Conservation (phyloP, 805 yeast genomes). For the Kockiozyma suomiensis region DNA sequence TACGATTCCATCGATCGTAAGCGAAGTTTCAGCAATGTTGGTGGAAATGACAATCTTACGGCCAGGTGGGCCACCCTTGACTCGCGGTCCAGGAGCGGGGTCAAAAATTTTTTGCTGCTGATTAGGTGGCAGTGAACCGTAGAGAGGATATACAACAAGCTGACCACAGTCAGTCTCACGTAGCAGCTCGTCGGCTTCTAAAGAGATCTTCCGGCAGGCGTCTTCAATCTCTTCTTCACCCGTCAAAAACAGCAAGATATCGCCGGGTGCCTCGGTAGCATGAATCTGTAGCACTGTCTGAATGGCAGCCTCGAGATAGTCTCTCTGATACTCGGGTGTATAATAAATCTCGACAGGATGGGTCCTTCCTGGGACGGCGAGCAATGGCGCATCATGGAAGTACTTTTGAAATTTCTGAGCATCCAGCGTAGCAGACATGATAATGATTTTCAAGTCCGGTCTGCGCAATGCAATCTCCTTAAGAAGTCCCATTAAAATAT, state of each 20-base stretch:
- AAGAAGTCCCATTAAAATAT: conserved; percentile 91
- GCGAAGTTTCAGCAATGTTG: conserved; percentile 95
- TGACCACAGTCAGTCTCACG: conserved; percentile 94
- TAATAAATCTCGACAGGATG: conserved; percentile 96
- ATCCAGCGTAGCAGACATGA: conserved; percentile 97
- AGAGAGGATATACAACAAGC: conserved; percentile 82
- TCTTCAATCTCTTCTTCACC: conserved; percentile 99
- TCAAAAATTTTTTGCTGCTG: conserved; percentile 94
- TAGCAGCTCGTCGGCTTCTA: conserved; percentile 85
- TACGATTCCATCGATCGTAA: conserved; percentile 96
- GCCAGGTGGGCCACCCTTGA: conserved; percentile 85
- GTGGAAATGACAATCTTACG: conserved; percentile 91
- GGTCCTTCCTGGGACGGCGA: conserved; percentile 98
- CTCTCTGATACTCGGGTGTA: conserved; percentile 95
- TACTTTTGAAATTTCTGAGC: conserved; percentile 93
- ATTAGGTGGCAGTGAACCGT: conserved; percentile 95
- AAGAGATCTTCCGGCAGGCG: conserved; percentile 82
- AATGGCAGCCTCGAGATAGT: conserved; percentile 91
- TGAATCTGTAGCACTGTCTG: conserved; percentile 95
- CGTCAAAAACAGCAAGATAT: conserved; percentile 79
- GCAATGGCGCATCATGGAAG: conserved; percentile 86
- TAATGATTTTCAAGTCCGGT: conserved; percentile 84
- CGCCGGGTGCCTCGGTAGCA: conserved; percentile 95
- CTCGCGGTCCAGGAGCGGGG: conserved; percentile 77
- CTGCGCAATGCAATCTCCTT: conserved; percentile 80